Evolutionary conservation across 2,329 filamentous ascomycete species (phyloP), one percentile per base, ranked within the genome.

Genomic region (Neophaeococcomyces mojaviensis): DNA sequence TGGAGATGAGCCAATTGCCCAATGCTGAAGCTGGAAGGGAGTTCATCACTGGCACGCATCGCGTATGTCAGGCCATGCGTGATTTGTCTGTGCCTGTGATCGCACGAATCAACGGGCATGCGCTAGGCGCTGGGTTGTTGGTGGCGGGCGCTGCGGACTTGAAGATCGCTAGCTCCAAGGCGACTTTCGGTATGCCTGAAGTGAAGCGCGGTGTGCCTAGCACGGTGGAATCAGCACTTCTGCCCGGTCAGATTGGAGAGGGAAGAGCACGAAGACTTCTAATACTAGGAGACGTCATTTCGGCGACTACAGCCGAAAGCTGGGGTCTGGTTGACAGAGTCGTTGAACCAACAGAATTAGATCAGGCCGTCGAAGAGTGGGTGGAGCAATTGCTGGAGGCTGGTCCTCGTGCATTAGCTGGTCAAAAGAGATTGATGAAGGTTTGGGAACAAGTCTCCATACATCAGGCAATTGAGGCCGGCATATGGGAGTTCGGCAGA

Each of bases 151-250:
- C 61, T 7, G 66, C 65, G 39, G 66, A 68, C 50, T 48, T 68
- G 32, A 55, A 64, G 15, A 55, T 68, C 24, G 64, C 63, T 1
- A 64, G 59, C 9, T 42, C 46, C 34, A 47, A 49, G 16, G 61
- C 60, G 7, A 50, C 56, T 3, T 65, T 68, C 49, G 64, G 59
- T 1, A 68, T 68, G 65, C 65, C 66, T 1, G 65, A 68, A 51
- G 63, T 67, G 10, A 54, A 50, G 26, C 55, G 68, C 12, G 65
- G 64, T 0, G 61, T 68, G 3, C 65, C 65, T 2, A 63, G 60
- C 28, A 65, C 68, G 1, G 62, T 68, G 16, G 63, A 68, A 54
- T 63, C 65, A 5, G 63, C 63, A 3, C 47, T 66, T 5, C 49
- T 68, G 10, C 63, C 64, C 13, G 57, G 59, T 1, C 49, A 66